A percentile compares a stretch with the other conserved stretches of the same genome.
These are phyloP conservation scores for Polychaeton citri DNA, from an alignment of 2,329 filamentous ascomycete species.

Conservation along the genomic window DNA sequence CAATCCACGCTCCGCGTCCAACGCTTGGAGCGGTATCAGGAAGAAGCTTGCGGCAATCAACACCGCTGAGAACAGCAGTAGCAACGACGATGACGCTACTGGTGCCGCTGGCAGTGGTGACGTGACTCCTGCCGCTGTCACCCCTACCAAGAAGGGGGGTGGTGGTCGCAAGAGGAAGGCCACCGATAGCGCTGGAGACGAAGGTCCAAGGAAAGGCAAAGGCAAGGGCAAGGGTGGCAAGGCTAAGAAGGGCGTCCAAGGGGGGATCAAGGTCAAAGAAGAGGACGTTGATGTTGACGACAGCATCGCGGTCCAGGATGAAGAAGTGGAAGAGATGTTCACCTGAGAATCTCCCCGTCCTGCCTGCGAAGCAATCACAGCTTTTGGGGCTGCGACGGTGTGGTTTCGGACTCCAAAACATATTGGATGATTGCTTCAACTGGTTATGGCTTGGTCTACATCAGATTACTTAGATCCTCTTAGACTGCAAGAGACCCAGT, in stretches of 20 bases:
- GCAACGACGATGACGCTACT: slow-evolving; percentile 2
- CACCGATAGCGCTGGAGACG: slow-evolving; percentile 6
- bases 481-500: no score
- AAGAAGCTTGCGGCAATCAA: slow-evolving; percentile 17
- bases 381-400: no score
- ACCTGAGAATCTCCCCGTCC: no score
- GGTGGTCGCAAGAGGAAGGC: slow-evolving; percentile 6
- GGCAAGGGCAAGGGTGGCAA: slow-evolving; percentile 7
- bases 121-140: background rate
- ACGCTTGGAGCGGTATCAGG: slow-evolving; percentile 20
- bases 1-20: slow-evolving; percentile 15
- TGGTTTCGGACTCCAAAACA: no score
- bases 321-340: slow-evolving; percentile 2
- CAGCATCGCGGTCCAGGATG: background rate
- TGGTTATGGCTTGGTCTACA: no score
- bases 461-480: no score
- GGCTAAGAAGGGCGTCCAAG: slow-evolving; percentile 5
- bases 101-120: background rate
- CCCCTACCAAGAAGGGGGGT: slow-evolving; percentile 5
- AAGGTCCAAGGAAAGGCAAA: slow-evolving; percentile 16
- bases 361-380: no score
- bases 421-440: no score
- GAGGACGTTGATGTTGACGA: slow-evolving; percentile 8
- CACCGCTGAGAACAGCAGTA: slow-evolving; percentile 1
- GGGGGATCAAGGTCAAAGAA: slow-evolving; percentile 6